Base-by-base conservation (phyloP, 2,329 filamentous ascomycete genomes). In the Fusarium transvaalense region DNA sequence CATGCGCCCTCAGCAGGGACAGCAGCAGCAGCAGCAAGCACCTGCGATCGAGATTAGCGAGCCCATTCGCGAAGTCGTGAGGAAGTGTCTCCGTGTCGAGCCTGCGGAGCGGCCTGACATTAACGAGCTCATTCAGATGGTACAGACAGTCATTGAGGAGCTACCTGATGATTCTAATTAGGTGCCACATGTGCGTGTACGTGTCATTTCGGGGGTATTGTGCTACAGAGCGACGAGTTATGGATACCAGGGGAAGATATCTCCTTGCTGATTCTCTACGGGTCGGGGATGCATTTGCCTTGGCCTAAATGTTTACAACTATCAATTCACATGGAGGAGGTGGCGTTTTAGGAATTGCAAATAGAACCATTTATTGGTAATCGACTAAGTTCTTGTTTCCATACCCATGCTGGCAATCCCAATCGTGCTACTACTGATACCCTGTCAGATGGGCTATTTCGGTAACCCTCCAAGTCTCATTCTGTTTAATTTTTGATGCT, bases 21-120 rank as follows among this genome's bases (percentile, higher is more conserved):
- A 66, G 50, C 76, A 65, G 74, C 76, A 65, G 75, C 76, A 65
- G 71, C 76, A 59, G 61, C 75, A 53, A 66, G 52, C 56, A 59
- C 72, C 31, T 75, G 73, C 78, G 7, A 81, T 83, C 14, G 83
- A 86, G 13, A 94, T 97, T 61, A 94, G 92, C 70, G 92, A 95
- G 52, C 85, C 88, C 3, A 93, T 97, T 45, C 91, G 95, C 78
- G 91, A 97, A 62, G 88, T 99, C 14, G 95, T 99, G 55, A 86
- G 94, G 76, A 90, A 87, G 76, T 99, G 96, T 80, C 82, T 99
- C 76, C 88, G 84, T 72, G 92, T 98, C 29, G 96, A 99, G 82
- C 92, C 95, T 0, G 87, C 86, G 5, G 95, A 98, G 77, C 84
- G 96, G 68, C 96, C 96, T 17, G 92, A 97, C 79, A 91, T 97